Conservation (phyloP, 2,329 filamentous ascomycete genomes). For the Aspergillus sp. region DNA sequence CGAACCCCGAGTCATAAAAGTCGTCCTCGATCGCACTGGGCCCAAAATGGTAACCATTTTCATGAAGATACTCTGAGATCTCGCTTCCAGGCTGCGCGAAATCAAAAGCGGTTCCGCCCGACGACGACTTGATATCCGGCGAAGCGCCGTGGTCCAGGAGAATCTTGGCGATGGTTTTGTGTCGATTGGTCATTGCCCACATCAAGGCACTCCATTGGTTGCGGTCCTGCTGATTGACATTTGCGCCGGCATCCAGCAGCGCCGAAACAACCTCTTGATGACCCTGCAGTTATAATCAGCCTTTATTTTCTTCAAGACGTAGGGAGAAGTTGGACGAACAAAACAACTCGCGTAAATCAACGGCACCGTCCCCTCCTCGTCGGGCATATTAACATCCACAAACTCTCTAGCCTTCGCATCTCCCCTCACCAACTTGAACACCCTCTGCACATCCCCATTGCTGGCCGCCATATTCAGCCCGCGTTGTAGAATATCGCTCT, state of each 20-base stretch:
- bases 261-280: conserved; percentile 81
- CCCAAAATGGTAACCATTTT: conserved; percentile 71
- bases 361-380: conserved; percentile 93
- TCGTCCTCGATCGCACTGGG: conserved; percentile 52
- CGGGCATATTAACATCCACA: conserved; percentile 76
- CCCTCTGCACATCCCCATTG: conserved; percentile 81
- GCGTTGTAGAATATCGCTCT: conserved; percentile 73
- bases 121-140: conserved; percentile 90
- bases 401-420: conserved; percentile 55
- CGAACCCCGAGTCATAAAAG: conserved; percentile 88
- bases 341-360: conserved; percentile 98
- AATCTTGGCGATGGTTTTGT: conserved; percentile 90
- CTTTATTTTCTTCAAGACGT: background rate
- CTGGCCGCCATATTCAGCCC: conserved; percentile 90
- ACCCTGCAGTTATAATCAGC: conserved; percentile 46
- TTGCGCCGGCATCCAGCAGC: conserved; percentile 74
- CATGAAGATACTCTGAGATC: conserved; percentile 88
- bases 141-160: conserved; percentile 89
- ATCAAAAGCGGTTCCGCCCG: conserved; percentile 87
- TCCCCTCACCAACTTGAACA: conserved; percentile 66
- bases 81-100: conserved; percentile 94
- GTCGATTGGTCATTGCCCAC: conserved; percentile 99
- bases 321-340: conserved; percentile 45
- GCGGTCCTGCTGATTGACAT: conserved; percentile 87
- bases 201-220: conserved; percentile 97